These are phyloP conservation scores for Haplographium delicatum DNA, from an alignment of 495 filamentous ascomycete species.

Conservation along the genomic window DNA sequence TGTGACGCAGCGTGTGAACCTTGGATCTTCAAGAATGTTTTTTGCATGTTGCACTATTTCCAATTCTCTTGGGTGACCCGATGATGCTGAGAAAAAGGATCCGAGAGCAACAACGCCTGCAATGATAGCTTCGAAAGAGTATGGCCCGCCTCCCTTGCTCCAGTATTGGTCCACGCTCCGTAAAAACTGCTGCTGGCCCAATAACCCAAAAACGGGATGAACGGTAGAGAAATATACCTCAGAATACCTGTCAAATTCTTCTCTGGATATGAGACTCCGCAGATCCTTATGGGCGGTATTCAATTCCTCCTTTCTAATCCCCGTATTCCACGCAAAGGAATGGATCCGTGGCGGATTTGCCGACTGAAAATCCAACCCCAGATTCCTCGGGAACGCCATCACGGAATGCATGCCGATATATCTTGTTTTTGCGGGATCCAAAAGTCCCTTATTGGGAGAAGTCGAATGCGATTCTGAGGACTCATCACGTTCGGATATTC, in stretches of 20 bases:
- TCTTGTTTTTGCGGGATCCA: conserved; percentile 25
- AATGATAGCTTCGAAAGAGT: conserved; percentile 36
- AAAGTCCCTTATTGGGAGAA: conserved; percentile 25
- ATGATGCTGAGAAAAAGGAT: conserved; percentile 38
- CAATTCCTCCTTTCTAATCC: conserved; percentile 31
- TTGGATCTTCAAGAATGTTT: conserved; percentile 38
- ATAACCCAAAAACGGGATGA: conserved; percentile 42
- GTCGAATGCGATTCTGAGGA: neutral
- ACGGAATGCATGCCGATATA: conserved; percentile 44
- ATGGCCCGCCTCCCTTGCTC: conserved; percentile 13
- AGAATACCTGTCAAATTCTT: conserved; percentile 30
- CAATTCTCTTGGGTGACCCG: conserved; percentile 30
- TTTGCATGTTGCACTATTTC: conserved; percentile 39
- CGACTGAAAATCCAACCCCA: conserved; percentile 45
- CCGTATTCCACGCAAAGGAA: conserved; percentile 50
- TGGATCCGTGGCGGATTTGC: conserved; percentile 43
- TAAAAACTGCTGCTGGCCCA: conserved; percentile 32
- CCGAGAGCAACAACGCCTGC: conserved; percentile 45
- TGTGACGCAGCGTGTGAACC: conserved; percentile 20
- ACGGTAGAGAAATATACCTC: conserved; percentile 43
- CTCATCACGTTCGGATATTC: conserved; percentile 4
- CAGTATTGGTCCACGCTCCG: conserved; percentile 32
- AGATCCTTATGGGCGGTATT: conserved; percentile 21
- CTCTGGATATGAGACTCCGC: conserved; percentile 31
- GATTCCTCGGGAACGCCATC: conserved; percentile 44